Conservation (phyloP, 352 stramenopile species). For the Thraustotheca clavata region DNA sequence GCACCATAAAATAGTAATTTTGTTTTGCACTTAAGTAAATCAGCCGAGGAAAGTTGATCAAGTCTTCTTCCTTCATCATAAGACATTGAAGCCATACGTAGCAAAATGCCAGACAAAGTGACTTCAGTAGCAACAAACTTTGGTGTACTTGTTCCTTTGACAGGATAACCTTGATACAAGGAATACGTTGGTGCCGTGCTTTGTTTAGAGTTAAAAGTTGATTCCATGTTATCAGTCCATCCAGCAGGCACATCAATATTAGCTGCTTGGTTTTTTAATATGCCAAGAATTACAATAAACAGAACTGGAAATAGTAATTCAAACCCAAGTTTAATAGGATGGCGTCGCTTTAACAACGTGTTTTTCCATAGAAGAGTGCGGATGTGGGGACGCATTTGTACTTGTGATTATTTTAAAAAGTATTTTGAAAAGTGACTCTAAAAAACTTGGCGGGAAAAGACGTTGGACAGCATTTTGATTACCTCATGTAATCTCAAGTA, state of each 20-base stretch:
- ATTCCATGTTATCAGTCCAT: constrained; percentile 6
- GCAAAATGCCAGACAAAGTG: constrained; percentile 14
- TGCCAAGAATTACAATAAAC: constrained; percentile 46
- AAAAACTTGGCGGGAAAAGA: too few relatives aligned
- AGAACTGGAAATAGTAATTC: constrained; percentile 52
- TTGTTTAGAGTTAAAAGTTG: neutral
- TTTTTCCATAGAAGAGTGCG: constrained; percentile 17
- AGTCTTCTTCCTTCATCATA: neutral
- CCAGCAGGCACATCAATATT: neutral
- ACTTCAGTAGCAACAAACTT: constrained; percentile 35
- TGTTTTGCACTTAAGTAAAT: neutral
- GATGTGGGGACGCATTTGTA: neutral
- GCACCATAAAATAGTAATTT: constrained; percentile 25
- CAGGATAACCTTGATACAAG: neutral
- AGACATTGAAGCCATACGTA: neutral
- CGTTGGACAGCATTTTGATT: too few relatives aligned
- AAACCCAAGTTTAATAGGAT: constrained; percentile 25
- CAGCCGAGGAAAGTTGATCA: neutral
- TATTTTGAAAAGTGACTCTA: too few relatives aligned
- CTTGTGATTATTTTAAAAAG: too few relatives aligned
- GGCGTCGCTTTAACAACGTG: neutral
- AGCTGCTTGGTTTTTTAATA: neutral
- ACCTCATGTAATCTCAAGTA: too few relatives aligned
- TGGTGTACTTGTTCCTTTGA: constrained; percentile 8
- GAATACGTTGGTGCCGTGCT: neutral